Evolutionary conservation across 2,329 filamentous ascomycete species (phyloP).

Genomic region (Periglandula ipomoeae): DNA sequence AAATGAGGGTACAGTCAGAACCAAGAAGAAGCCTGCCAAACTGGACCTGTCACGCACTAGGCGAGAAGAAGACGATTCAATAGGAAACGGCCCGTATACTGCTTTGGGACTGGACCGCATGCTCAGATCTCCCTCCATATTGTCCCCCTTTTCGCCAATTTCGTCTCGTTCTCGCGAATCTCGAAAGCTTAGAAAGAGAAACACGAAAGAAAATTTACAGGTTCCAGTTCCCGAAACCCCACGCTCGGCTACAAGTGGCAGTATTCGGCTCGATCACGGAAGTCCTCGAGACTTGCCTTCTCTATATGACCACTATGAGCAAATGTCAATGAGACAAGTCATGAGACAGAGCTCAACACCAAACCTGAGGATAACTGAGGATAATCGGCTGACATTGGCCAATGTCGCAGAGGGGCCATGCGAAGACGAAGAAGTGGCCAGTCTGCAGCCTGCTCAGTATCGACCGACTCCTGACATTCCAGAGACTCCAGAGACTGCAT

Average conservation of each 20-base stretch:
- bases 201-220: conserved; percentile 27
- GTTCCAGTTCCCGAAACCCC: conserved; percentile 14
- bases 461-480: conserved; percentile 4
- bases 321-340: conserved; percentile 40
- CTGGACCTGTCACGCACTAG: conserved; percentile 36
- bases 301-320: conserved; percentile 50
- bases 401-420: neutral
- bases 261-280: conserved; percentile 13
- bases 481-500: conserved; percentile 13
- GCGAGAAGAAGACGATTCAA: neutral
- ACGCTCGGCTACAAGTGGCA: conserved; percentile 18
- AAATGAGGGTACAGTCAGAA: conserved; percentile 21
- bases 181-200: conserved; percentile 23
- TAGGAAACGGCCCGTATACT: neutral
- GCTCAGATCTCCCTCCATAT: conserved; percentile 32
- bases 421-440: neutral
- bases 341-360: conserved; percentile 18
- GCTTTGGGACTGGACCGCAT: conserved; percentile 28
- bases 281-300: conserved; percentile 34
- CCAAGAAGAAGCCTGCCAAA: conserved; percentile 35
- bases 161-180: conserved; percentile 15
- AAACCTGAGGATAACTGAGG: conserved; percentile 1
- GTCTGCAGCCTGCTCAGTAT: neutral
- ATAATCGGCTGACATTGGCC: neutral
- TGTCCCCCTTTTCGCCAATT: conserved; percentile 27